These are phyloP conservation scores for Cinnamomum micranthum DNA, from an alignment of 164 flowering plant species.

Conservation along the genomic window DNA sequence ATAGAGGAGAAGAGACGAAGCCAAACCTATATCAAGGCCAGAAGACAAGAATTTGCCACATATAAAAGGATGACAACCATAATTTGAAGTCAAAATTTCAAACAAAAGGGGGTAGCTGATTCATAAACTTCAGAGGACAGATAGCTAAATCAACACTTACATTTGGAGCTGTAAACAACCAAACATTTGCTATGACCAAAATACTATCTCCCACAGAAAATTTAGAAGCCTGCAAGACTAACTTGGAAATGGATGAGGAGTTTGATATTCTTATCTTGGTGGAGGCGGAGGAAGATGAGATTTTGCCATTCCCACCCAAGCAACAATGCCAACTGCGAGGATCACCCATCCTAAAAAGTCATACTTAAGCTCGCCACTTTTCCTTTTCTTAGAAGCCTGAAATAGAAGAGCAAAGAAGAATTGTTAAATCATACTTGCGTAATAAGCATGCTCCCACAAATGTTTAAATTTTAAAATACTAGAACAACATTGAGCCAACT, in stretches of 20 bases:
- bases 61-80: background rate
- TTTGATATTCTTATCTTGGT: constrained; percentile 34
- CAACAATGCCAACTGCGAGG: constrained; percentile 60
- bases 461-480: too few relatives aligned
- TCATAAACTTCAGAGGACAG: background rate
- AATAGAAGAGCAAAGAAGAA: background rate
- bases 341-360: constrained; percentile 76
- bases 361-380: constrained; percentile 55
- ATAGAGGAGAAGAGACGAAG: background rate
- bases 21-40: background rate
- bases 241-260: background rate
- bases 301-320: constrained; percentile 74
- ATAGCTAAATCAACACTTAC: background rate
- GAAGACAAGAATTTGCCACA: background rate
- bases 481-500: too few relatives aligned
- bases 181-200: background rate
- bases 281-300: constrained; percentile 61
- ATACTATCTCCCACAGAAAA: background rate
- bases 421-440: background rate
- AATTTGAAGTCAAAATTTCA: background rate
- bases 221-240: background rate
- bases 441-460: too few relatives aligned
- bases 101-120: background rate
- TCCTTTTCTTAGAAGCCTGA: constrained; percentile 52
- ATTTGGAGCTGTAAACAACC: background rate